These are phyloP conservation scores for Fusarium sublunatum DNA, from an alignment of 2,329 filamentous ascomycete genomes.

Conservation along the genomic window DNA sequence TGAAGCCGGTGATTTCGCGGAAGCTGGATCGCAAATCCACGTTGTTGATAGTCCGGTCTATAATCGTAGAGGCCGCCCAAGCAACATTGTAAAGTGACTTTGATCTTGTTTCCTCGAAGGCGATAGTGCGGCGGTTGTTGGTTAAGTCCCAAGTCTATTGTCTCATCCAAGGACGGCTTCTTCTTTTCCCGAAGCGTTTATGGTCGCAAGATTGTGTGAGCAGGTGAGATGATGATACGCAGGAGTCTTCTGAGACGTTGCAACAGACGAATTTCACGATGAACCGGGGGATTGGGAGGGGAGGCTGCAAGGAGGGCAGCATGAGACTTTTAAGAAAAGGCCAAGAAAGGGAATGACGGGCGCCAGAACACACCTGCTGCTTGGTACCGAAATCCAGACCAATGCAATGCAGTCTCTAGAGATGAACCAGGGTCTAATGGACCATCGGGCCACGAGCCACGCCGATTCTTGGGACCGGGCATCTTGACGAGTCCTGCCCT, in stretches of 20 bases:
- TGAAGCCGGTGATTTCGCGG: constrained; percentile 48
- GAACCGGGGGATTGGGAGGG: constrained; percentile 31
- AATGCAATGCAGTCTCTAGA: constrained; percentile 36
- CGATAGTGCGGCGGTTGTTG: constrained; percentile 20
- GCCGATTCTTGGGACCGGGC: constrained; percentile 30
- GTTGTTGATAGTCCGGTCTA: constrained; percentile 39
- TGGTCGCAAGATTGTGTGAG: constrained; percentile 36
- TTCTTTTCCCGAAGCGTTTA: constrained; percentile 28
- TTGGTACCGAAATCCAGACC: constrained; percentile 23
- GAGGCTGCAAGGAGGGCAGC: constrained; percentile 33
- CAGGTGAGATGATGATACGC: constrained; percentile 35
- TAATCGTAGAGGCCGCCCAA: constrained; percentile 59
- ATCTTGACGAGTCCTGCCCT: constrained; percentile 21
- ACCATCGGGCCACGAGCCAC: constrained; percentile 38
- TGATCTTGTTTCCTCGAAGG: constrained; percentile 6
- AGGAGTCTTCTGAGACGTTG: constrained; percentile 38
- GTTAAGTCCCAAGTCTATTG: constrained; percentile 21
- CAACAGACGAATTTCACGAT: constrained; percentile 33
- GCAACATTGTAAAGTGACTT: constrained; percentile 55
- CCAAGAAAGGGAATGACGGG: constrained; percentile 33
- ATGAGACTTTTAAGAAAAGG: constrained; percentile 40
- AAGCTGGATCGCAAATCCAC: constrained; percentile 50
- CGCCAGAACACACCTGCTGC: constrained; percentile 27
- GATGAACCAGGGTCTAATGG: constrained; percentile 27
- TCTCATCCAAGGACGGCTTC: constrained; percentile 42